Conservation (phyloP, 345 rosid species). For the Cardamine chenopodiifolia region DNA sequence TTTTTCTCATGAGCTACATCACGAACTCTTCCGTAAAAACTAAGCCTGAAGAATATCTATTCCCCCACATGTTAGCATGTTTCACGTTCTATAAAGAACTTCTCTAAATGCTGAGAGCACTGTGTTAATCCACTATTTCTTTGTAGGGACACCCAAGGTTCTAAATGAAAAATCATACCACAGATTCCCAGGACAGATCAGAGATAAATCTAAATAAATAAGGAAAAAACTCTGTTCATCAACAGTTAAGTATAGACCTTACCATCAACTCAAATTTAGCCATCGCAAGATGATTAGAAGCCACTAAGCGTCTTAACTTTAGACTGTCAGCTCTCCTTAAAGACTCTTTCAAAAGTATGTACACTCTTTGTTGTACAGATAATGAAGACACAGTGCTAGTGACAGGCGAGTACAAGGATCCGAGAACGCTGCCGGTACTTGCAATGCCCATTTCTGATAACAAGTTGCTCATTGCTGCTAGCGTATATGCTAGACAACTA, state of each 20-base stretch:
- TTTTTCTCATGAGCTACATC: slow-evolving; percentile 2
- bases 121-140: not conserved
- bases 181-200: slow-evolving; percentile 8
- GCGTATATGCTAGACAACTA: slow-evolving; percentile 92
- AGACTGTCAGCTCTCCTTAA: slow-evolving; percentile 85
- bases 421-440: slow-evolving; percentile 66
- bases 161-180: slow-evolving; percentile 19
- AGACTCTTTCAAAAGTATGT: slow-evolving; percentile 81
- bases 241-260: slow-evolving; percentile 38
- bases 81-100: not conserved
- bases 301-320: slow-evolving; percentile 75
- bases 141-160: not conserved
- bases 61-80: slow-evolving; percentile 1
- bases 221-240: slow-evolving; percentile 6
- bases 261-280: slow-evolving; percentile 92
- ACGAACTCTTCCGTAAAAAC: not conserved
- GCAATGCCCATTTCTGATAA: slow-evolving; percentile 85
- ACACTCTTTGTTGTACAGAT: slow-evolving; percentile 87
- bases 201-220: not conserved
- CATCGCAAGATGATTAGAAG: slow-evolving; percentile 92
- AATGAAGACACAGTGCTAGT: slow-evolving; percentile 63
- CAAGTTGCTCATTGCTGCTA: slow-evolving; percentile 88
- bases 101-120: not conserved
- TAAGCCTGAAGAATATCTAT: not conserved
- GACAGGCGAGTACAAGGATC: slow-evolving; percentile 73